A percentile compares a stretch with the other conserved stretches of the same genome.
Evolutionary conservation across 2,329 filamentous ascomycete species (phyloP).

Genomic region (Septoria petroselini): DNA sequence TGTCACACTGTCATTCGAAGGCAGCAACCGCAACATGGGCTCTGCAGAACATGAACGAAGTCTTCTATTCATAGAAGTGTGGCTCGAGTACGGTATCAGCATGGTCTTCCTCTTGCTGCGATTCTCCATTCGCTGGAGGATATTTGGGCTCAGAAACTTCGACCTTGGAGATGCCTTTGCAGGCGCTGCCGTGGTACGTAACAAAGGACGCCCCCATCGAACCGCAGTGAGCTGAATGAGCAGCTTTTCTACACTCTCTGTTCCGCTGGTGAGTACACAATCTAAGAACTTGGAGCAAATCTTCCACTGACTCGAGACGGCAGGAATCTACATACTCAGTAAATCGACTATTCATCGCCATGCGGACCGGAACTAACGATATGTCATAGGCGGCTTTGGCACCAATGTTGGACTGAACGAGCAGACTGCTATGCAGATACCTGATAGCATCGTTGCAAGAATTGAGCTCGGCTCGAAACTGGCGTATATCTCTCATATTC

Average conservation of each 20-base stretch:
- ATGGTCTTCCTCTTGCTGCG: constrained; percentile 16
- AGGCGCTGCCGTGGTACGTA: constrained; percentile 15
- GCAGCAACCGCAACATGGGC: constrained; percentile 7
- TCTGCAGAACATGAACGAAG: background rate
- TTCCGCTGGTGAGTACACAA: background rate
- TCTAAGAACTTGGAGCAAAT: background rate
- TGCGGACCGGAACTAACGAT: background rate
- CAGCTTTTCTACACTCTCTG: constrained; percentile 2
- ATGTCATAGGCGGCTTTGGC: constrained; percentile 27
- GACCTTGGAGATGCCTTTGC: constrained; percentile 23
- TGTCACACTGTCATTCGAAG: background rate
- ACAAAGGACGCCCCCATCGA: no score
- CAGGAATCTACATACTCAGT: constrained; percentile 24
- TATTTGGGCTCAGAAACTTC: constrained; percentile 21
- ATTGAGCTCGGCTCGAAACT: constrained; percentile 35
- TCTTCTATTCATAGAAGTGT: constrained; percentile 19
- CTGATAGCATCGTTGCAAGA: constrained; percentile 27
- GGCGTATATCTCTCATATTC: constrained; percentile 12
- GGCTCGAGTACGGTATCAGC: constrained; percentile 19
- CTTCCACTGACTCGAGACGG: constrained; percentile 21
- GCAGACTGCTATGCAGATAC: constrained; percentile 31
- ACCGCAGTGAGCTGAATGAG: no score
- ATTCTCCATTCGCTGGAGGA: constrained; percentile 18
- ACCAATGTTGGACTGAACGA: constrained; percentile 36
- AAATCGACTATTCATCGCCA: background rate